phyloP scores from a whole-genome alignment of 1,284 basidiomycete species.

The Farysia itapuensis region DNA sequence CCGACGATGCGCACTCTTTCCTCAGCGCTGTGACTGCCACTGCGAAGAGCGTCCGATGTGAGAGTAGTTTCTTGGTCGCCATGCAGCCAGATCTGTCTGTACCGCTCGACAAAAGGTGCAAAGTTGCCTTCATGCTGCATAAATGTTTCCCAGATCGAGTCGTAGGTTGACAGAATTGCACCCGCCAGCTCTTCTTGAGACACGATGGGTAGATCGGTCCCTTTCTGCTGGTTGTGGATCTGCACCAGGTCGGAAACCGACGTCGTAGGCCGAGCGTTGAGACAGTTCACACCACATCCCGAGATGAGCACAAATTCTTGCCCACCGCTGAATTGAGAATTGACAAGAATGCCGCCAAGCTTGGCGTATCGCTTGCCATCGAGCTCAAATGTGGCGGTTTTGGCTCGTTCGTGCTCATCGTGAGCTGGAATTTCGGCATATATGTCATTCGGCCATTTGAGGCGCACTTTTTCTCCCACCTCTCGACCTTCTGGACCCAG shows the following conservation, averaged over 20 bases:
- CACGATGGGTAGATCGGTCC: conserved; percentile 65
- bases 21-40: neutral
- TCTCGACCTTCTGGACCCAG: conserved; percentile 64
- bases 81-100: conserved; percentile 83
- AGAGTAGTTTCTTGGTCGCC: conserved; percentile 63
- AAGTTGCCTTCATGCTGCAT: conserved; percentile 62
- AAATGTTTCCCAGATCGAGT: conserved; percentile 76
- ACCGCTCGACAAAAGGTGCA: conserved; percentile 61
- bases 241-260: conserved; percentile 73
- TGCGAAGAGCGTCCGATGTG: conserved; percentile 14
- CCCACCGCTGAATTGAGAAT: conserved; percentile 74
- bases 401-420: conserved; percentile 58
- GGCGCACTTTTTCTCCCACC: conserved; percentile 65
- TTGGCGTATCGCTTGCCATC: conserved; percentile 47
- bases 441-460: conserved; percentile 99
- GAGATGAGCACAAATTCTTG: conserved; percentile 76
- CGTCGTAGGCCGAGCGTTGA: conserved; percentile 79
- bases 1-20: conserved; percentile 74
- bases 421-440: conserved; percentile 69
- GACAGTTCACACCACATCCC: conserved; percentile 82
- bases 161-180: conserved; percentile 75
- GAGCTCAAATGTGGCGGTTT: conserved; percentile 61
- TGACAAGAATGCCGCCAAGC: conserved; percentile 77
- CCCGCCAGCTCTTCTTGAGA: conserved; percentile 79
- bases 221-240: conserved; percentile 66